Evolutionary conservation across 2,329 filamentous ascomycete species (phyloP).

Genomic region (Hortaea sp.): DNA sequence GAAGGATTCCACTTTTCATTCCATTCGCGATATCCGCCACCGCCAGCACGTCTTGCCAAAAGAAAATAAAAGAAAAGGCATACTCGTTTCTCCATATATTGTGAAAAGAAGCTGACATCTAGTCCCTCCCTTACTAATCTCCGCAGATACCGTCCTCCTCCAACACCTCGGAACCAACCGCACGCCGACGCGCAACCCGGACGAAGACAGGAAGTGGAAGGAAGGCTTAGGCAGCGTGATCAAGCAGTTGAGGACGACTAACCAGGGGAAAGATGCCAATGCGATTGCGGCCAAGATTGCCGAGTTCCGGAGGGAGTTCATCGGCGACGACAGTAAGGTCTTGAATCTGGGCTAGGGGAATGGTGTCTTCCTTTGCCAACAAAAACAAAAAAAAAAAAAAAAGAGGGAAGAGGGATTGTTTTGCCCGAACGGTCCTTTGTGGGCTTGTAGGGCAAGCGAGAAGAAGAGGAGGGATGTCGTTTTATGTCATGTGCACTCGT

Average conservation of each 20-base stretch:
- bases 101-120: too few relatives aligned
- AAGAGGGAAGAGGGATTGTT: neutral
- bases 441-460: neutral
- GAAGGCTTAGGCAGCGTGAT: slow-evolving; percentile 53
- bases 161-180: slow-evolving; percentile 17
- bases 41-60: too few relatives aligned
- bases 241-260: slow-evolving; percentile 47
- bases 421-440: neutral
- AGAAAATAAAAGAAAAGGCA: too few relatives aligned
- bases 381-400: neutral
- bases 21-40: too few relatives aligned
- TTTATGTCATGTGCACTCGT: neutral
- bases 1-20: too few relatives aligned
- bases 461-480: neutral
- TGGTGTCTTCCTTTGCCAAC: neutral
- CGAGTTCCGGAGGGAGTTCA: slow-evolving; percentile 54
- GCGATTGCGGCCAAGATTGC: slow-evolving; percentile 58
- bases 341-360: slow-evolving; percentile 26
- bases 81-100: too few relatives aligned
- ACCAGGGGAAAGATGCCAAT: slow-evolving; percentile 52
- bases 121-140: slow-evolving; percentile 13
- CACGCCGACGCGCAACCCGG: slow-evolving; percentile 14
- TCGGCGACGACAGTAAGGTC: slow-evolving; percentile 54
- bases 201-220: slow-evolving; percentile 39
- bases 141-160: slow-evolving; percentile 23